These are phyloP conservation scores for Floccularia luteovirens DNA, from an alignment of 768 basidiomycete species.

Conservation along the genomic window DNA sequence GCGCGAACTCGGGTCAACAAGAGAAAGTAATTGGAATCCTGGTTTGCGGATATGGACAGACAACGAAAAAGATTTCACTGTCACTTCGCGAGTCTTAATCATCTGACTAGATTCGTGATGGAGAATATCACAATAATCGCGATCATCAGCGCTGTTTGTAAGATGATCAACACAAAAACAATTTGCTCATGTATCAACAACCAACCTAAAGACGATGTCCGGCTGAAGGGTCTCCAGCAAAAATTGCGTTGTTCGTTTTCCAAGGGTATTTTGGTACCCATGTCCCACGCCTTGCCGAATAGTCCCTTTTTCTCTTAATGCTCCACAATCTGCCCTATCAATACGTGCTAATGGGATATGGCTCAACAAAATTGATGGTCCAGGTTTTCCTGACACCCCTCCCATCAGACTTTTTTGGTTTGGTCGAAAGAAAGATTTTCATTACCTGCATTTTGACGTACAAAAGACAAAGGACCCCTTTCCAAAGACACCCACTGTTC, in stretches of 20 bases:
- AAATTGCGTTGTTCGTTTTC: slow-evolving; percentile 71
- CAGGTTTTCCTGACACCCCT: slow-evolving; percentile 14
- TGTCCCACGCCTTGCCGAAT: slow-evolving; percentile 73
- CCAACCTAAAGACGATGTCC: slow-evolving; percentile 62
- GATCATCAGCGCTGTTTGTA: slow-evolving; percentile 69
- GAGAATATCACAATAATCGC: slow-evolving; percentile 80
- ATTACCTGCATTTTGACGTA: slow-evolving; percentile 38
- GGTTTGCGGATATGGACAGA: slow-evolving; percentile 65
- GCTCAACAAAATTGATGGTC: slow-evolving; percentile 63
- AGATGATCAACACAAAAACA: slow-evolving; percentile 3
- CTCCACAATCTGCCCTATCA: slow-evolving; percentile 71
- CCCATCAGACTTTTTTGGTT: background rate
- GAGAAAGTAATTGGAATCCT: slow-evolving; percentile 81
- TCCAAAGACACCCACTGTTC: slow-evolving; percentile 47
- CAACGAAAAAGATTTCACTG: slow-evolving; percentile 82
- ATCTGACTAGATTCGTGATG: slow-evolving; percentile 27
- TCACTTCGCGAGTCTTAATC: slow-evolving; percentile 59
- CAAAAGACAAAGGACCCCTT: slow-evolving; percentile 53
- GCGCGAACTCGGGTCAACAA: slow-evolving; percentile 29
- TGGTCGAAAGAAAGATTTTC: slow-evolving; percentile 10
- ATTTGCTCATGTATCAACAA: slow-evolving; percentile 1
- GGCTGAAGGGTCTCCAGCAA: slow-evolving; percentile 65
- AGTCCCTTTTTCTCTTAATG: slow-evolving; percentile 60
- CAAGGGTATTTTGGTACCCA: slow-evolving; percentile 79
- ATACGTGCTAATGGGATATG: slow-evolving; percentile 83